phyloP scores from a whole-genome alignment of 2,329 filamentous ascomycete genomes.

The Drechmeria coniospora region DNA sequence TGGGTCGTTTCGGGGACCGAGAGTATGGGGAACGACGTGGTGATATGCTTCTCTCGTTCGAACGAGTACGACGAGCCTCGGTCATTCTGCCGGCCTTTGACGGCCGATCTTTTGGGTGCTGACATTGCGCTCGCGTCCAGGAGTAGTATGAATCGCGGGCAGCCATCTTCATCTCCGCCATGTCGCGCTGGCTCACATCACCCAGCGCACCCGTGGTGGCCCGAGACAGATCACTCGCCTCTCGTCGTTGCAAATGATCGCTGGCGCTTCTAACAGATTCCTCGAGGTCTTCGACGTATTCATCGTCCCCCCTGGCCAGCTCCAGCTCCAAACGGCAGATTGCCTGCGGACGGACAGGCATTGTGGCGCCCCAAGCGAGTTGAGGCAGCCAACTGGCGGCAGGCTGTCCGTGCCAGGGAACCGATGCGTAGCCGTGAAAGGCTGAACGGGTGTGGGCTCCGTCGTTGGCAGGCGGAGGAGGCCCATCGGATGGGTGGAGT shows the following conservation, averaged over 20 bases:
- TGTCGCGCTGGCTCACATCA: too few relatives aligned
- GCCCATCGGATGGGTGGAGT: slow-evolving; percentile 8
- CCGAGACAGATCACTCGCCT: too few relatives aligned
- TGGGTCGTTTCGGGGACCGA: slow-evolving; percentile 1
- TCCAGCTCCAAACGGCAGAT: slow-evolving; percentile 64
- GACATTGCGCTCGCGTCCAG: too few relatives aligned
- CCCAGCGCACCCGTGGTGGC: too few relatives aligned
- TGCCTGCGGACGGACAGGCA: slow-evolving; percentile 55
- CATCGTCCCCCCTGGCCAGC: too few relatives aligned
- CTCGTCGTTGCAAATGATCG: too few relatives aligned
- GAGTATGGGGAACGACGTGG: slow-evolving; percentile 14
- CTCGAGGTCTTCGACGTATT: too few relatives aligned
- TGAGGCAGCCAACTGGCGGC: slow-evolving; percentile 69
- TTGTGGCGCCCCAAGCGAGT: slow-evolving; percentile 59
- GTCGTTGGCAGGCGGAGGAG: slow-evolving; percentile 32
- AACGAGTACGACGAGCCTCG: slow-evolving; percentile 9
- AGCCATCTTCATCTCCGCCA: too few relatives aligned
- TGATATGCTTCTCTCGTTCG: slow-evolving; percentile 15
- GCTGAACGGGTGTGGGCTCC: slow-evolving; percentile 57
- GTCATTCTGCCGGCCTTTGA: neutral
- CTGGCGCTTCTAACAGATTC: too few relatives aligned
- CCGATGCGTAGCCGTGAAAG: slow-evolving; percentile 58
- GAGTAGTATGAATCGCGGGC: too few relatives aligned
- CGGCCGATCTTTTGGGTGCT: neutral
- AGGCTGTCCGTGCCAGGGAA: slow-evolving; percentile 68